A percentile compares a stretch with the other conserved stretches of the same genome.
Evolutionary conservation across 176 grass and related monocot genomes (phyloP).

Genomic region (Puccinellia tenuiflora): DNA sequence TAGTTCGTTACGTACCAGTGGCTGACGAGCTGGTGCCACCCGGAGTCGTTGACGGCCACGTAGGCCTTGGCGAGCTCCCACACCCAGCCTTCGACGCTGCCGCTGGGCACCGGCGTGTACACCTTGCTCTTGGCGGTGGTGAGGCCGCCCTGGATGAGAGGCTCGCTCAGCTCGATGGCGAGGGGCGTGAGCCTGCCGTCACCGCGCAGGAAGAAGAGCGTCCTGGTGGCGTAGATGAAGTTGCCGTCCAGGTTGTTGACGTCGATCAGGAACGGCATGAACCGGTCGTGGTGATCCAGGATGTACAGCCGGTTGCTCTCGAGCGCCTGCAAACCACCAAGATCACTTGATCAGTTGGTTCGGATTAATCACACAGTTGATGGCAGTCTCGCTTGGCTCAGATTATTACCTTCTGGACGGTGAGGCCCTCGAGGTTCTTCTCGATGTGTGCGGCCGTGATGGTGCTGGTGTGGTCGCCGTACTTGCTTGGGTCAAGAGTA

Average conservation of each 20-base stretch:
- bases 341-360: neutral
- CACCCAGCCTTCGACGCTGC: constrained; percentile 40
- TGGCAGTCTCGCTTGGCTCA: neutral
- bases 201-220: constrained; percentile 56
- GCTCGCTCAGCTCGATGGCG: constrained; percentile 83
- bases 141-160: constrained; percentile 13
- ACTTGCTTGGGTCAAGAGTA: constrained; percentile 62
- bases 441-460: constrained; percentile 62
- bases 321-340: constrained; percentile 36
- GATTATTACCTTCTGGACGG: constrained; percentile 36
- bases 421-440: constrained; percentile 52
- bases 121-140: constrained; percentile 53
- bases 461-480: constrained; percentile 74
- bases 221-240: constrained; percentile 82
- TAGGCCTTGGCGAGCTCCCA: constrained; percentile 97
- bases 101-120: constrained; percentile 48
- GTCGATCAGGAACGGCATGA: constrained; percentile 73
- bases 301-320: constrained; percentile 53
- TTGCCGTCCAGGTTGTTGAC: constrained; percentile 49
- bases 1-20: constrained; percentile 54
- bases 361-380: neutral
- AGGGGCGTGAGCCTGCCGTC: constrained; percentile 53
- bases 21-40: constrained; percentile 79
- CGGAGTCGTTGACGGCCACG: constrained; percentile 76
- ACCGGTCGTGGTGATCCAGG: constrained; percentile 82